Evolutionary conservation across 129 eudicot genomes (phyloP).

Genomic region (Arctium minus): DNA sequence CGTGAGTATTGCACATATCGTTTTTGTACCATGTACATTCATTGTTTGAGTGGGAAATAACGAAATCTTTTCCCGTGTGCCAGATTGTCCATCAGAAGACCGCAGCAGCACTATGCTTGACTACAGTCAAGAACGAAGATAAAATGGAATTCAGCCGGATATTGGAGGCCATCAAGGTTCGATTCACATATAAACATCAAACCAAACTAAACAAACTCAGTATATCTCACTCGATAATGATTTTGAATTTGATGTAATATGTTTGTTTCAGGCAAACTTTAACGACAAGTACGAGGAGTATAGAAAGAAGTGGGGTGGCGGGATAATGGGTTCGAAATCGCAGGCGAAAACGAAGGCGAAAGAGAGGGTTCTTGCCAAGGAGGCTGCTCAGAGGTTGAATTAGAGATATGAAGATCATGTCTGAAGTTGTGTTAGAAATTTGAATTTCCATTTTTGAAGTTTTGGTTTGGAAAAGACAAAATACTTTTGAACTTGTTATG

Average conservation of each 20-base stretch:
- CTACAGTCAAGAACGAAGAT: constrained; percentile 59
- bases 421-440: not conserved
- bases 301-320: constrained; percentile 69
- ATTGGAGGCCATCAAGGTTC: constrained; percentile 60
- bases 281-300: constrained; percentile 60
- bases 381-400: constrained; percentile 63
- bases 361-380: constrained; percentile 59
- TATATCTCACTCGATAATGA: not conserved
- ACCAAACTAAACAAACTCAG: not conserved
- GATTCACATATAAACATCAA: not conserved
- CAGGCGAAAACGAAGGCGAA: constrained; percentile 61
- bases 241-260: not conserved
- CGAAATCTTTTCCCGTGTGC: not conserved
- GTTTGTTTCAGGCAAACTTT: constrained; percentile 44
- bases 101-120: constrained; percentile 54
- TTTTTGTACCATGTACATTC: not conserved
- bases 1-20: constrained; percentile 23
- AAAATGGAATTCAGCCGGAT: constrained; percentile 60
- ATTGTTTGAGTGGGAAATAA: not conserved
- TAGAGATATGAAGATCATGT: not conserved
- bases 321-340: constrained; percentile 63
- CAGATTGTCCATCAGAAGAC: constrained; percentile 62
- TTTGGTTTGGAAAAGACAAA: not conserved
- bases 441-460: not conserved
- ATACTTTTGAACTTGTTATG: not conserved